These are phyloP conservation scores for Thielaviopsis euricoi DNA, from an alignment of 2,329 filamentous ascomycete genomes.

Conservation along the genomic window DNA sequence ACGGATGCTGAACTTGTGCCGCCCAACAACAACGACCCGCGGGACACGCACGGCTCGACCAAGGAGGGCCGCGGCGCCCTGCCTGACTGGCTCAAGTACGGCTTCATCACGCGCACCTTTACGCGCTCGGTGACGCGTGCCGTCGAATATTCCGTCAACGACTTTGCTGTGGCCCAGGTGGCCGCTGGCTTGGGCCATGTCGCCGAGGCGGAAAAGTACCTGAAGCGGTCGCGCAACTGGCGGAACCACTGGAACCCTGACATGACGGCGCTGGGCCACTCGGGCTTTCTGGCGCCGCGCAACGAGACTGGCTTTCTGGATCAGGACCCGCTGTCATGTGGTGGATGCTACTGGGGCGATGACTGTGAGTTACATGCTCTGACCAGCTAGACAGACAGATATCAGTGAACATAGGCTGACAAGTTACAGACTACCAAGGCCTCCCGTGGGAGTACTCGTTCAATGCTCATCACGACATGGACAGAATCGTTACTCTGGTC, in stretches of 20 bases:
- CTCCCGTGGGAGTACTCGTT: slow-evolving; percentile 50
- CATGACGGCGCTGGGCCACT: slow-evolving; percentile 40
- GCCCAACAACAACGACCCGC: slow-evolving; percentile 38
- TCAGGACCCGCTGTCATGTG: slow-evolving; percentile 42
- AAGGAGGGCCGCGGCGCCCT: slow-evolving; percentile 53
- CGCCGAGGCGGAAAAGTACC: slow-evolving; percentile 38
- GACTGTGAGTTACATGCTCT: slow-evolving; percentile 22
- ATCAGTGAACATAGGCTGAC: not conserved
- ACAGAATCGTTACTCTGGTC: slow-evolving; percentile 32
- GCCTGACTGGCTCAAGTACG: slow-evolving; percentile 47
- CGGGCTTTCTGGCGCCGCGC: slow-evolving; percentile 50
- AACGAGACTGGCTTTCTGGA: slow-evolving; percentile 31
- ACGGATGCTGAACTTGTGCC: slow-evolving; percentile 50
- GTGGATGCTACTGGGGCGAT: slow-evolving; percentile 50
- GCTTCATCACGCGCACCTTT: slow-evolving; percentile 48
- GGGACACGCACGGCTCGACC: slow-evolving; percentile 42
- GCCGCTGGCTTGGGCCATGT: slow-evolving; percentile 37
- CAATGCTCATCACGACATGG: slow-evolving; percentile 54
- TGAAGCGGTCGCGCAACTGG: slow-evolving; percentile 50
- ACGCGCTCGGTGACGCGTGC: slow-evolving; percentile 46
- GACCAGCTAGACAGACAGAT: not conserved
- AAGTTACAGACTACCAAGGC: slow-evolving; percentile 33
- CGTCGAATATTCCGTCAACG: slow-evolving; percentile 52
- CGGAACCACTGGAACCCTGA: slow-evolving; percentile 53
- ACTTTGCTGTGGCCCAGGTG: slow-evolving; percentile 51